Evolutionary conservation across 2,329 filamentous ascomycete species (phyloP), one percentile per base, ranked within the genome.

Genomic region (Elsinoe perseae): DNA sequence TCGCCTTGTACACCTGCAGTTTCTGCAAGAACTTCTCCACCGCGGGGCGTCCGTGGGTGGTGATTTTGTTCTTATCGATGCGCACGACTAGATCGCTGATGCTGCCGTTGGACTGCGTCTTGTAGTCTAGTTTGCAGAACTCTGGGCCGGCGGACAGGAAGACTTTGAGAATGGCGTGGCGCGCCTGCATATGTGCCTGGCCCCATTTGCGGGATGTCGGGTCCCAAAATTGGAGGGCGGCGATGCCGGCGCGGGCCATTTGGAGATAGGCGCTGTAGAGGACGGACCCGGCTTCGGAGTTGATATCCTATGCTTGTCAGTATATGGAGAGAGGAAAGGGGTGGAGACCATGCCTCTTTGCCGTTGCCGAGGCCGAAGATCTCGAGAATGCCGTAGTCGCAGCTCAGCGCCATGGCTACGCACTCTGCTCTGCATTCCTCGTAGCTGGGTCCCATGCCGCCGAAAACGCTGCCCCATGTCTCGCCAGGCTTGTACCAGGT

Each of bases 351-450:
- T 53, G 59, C 61, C 55, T 78, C 72, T 16, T 74, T 80, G 18
- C 90, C 90, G 63, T 95, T 80, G 25, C 90, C 91, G 59, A 92
- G 93, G 23, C 91, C 91, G 64, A 97, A 97, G 66, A 96, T 92
- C 69, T 90, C 81, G 18, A 97, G 79, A 50, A 95, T 89, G 9
- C 83, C 79, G 67, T 95, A 95, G 65, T 96, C 91, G 71, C 91
- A 95, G 66, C 85, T 83, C 3, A 97, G 77, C 40, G 84, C 85
- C 90, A 96, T 95, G 53, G 91, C 92, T 9, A 96, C 91, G 64
- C 90, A 87, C 70, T 97, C 92, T 3, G 92, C 92, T 56, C 92
- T 84, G 70, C 92, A 97, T 72, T 97, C 92, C 72, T 97, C 92
- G 66, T 95, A 96, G 14, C 85, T 88, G 2, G 86, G 89, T 34